phyloP scores from a whole-genome alignment of 176 grass and related monocot species.

The Puya raimondii region DNA sequence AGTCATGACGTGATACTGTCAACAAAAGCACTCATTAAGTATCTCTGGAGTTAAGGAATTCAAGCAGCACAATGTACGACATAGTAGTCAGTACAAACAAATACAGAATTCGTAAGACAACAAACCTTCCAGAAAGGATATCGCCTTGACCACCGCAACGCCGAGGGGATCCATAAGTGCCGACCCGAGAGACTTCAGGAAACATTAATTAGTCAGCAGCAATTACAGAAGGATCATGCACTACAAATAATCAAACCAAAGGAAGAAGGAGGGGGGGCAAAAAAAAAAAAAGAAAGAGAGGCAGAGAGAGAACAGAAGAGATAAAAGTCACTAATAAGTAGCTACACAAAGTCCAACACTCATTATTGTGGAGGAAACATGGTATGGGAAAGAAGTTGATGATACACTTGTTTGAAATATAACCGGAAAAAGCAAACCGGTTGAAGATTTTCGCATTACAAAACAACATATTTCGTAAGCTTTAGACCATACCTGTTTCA shows the following conservation, averaged over 20 bases:
- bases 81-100: too few relatives aligned
- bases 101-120: neutral
- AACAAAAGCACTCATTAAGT: too few relatives aligned
- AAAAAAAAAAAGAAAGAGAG: neutral
- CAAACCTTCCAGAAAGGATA: slow-evolving; percentile 92
- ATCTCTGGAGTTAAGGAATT: too few relatives aligned
- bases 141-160: slow-evolving; percentile 97
- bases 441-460: neutral
- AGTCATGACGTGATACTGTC: too few relatives aligned
- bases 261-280: neutral
- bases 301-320: neutral
- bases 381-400: too few relatives aligned
- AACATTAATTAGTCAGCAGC: slow-evolving; percentile 1
- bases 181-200: slow-evolving; percentile 63
- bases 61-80: too few relatives aligned
- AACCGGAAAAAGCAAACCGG: neutral
- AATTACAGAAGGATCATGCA: slow-evolving; percentile 1
- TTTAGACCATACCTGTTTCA: slow-evolving; percentile 53
- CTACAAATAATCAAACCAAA: slow-evolving; percentile 1
- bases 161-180: slow-evolving; percentile 81
- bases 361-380: too few relatives aligned
- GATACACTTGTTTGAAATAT: too few relatives aligned
- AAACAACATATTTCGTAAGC: neutral
- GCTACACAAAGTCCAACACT: too few relatives aligned
- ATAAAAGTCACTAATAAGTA: too few relatives aligned